Evolutionary conservation across 306 rosid genomes (phyloP).

Genomic region (Hippophae rhamnoides): DNA sequence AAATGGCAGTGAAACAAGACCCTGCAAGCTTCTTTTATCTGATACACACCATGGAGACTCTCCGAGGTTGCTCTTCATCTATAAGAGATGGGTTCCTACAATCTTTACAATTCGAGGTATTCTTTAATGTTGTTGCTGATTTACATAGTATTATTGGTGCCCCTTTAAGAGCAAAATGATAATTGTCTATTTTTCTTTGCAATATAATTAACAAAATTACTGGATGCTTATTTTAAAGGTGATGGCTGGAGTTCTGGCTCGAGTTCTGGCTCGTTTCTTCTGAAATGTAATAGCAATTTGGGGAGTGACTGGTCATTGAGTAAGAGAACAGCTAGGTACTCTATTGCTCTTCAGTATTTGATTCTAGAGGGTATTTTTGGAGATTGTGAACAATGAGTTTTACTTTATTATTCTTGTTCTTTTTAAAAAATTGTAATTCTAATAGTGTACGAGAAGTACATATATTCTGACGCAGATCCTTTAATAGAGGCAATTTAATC

Average conservation of each 20-base stretch:
- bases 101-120: conserved; percentile 65
- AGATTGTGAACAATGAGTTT: conserved; percentile 17
- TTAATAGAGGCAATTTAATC: no score
- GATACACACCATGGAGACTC: conserved; percentile 78
- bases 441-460: no score
- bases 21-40: conserved; percentile 69
- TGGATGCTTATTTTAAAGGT: conserved; percentile 35
- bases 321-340: conserved; percentile 50
- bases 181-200: not conserved
- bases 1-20: conserved; percentile 41
- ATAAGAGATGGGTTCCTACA: conserved; percentile 76
- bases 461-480: no score
- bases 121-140: not conserved
- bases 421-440: no score
- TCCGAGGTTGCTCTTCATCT: conserved; percentile 72
- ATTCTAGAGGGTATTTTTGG: conserved; percentile 39
- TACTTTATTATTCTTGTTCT: not conserved
- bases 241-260: conserved; percentile 51
- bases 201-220: not conserved
- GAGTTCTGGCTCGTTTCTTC: conserved; percentile 59
- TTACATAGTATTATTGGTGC: not conserved
- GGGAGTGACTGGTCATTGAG: conserved; percentile 19
- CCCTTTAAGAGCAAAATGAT: not conserved
- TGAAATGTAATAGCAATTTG: conserved; percentile 32
- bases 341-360: conserved; percentile 73